These are phyloP conservation scores for Mangifera indica DNA, from an alignment of 345 rosid genomes.

Conservation along the genomic window DNA sequence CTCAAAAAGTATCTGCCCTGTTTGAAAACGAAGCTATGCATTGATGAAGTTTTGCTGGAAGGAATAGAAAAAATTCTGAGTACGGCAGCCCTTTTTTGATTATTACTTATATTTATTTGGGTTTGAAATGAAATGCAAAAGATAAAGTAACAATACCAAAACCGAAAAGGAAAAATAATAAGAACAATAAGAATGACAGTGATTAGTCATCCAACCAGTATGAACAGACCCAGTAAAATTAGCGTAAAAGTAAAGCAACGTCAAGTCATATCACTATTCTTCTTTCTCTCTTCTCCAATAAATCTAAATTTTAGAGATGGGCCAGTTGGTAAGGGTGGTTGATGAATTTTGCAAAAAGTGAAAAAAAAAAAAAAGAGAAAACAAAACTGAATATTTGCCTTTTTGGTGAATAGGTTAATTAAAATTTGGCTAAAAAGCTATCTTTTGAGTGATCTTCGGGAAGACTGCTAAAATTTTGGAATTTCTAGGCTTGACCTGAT, in stretches of 20 bases:
- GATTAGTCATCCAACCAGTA: slow-evolving; percentile 9
- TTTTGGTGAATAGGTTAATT: too few relatives aligned
- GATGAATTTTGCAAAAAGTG: background rate
- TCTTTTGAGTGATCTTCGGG: background rate
- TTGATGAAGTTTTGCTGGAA: too few relatives aligned
- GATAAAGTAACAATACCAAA: background rate
- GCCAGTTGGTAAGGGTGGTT: background rate
- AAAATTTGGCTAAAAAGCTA: background rate
- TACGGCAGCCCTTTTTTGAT: too few relatives aligned
- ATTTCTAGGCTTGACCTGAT: background rate
- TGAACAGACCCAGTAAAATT: background rate
- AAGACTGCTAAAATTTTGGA: background rate
- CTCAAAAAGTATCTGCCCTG: too few relatives aligned
- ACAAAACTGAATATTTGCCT: too few relatives aligned
- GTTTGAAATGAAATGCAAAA: background rate
- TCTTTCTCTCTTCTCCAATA: background rate
- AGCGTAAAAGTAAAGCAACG: slow-evolving; percentile 10
- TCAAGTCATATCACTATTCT: background rate
- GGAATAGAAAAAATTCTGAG: too few relatives aligned
- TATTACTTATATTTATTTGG: too few relatives aligned
- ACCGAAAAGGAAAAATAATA: background rate
- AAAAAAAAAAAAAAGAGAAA: background rate
- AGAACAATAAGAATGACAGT: background rate
- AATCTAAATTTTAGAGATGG: background rate
- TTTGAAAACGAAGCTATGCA: too few relatives aligned